Evolutionary conservation across 1,284 basidiomycete species (phyloP), one percentile per base, ranked within the genome.

Genomic region (Cutaneotrichosporon sp.): DNA sequence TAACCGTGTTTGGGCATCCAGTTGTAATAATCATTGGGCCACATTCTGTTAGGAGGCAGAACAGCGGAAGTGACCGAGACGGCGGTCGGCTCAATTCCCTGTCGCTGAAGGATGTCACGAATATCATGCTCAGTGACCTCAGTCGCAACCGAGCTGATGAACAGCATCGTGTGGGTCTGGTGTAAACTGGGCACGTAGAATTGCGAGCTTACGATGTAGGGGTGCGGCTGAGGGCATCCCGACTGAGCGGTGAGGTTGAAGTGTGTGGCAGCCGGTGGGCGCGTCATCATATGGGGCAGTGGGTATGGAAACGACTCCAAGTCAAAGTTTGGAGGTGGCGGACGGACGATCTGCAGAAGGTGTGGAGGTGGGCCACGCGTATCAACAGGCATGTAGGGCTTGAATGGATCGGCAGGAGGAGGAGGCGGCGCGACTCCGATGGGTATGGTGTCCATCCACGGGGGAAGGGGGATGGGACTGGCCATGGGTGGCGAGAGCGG

Each of bases 1-100:
- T 19, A n/a, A 66, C 67, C 66, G 22, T 53, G 53, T 42, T 56
- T 61, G 2, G 61, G 55, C 70, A 72, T 72, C 67, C 70, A 70
- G 17, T 64, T 55, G 46, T 72, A 72, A 49, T 65, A 63, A 14
- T 51, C 56, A 47, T 72, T 59, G 0, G 68, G 70, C 37, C 57
- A 52, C 4, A 68, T 46, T 5, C 68, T 49, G n/a, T 53, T 39
- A 16, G 54, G 35, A 1, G 50, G 47, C 11, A 51, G 58, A 8
- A 69, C 63, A 3, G 62, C 44, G 5, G 49, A 44, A 2, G 47
- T 38, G 12, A 70, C 54, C 7, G 60, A 55, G 46, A 70, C 58
- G 20, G 57, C 46, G 20, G 62, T 44, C 0, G 64, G 61, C 14
- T 60, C 39, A 42, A 65, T 63, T 0, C 63, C 65, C 24, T 52